Conservation (phyloP, 805 yeast species). For the Sugiyamaella boreocaroliniensis region DNA sequence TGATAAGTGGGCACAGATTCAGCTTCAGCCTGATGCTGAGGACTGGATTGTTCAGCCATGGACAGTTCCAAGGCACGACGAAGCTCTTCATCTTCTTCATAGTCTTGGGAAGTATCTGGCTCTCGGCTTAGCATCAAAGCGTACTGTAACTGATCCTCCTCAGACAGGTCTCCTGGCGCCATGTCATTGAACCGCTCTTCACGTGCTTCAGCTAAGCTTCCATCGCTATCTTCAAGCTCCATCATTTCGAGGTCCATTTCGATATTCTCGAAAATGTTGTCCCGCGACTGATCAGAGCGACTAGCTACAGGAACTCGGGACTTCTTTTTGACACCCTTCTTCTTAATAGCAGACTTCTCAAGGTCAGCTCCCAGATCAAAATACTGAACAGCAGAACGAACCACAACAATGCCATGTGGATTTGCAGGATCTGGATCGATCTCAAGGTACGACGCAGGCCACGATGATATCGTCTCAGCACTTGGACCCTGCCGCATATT, state of each 20-base stretch:
- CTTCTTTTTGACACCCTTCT: conserved; percentile 19
- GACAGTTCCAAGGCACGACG: conserved; percentile 11
- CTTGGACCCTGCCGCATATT: conserved; percentile 15
- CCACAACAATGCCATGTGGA: conserved; percentile 25
- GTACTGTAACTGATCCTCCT: conserved; percentile 29
- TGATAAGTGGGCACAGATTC: neutral
- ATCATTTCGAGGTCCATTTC: conserved; percentile 22
- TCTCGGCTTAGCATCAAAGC: conserved; percentile 29
- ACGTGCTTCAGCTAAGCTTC: conserved; percentile 16
- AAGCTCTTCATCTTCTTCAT: conserved; percentile 15
- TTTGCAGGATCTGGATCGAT: conserved; percentile 26
- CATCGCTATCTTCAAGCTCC: conserved; percentile 17
- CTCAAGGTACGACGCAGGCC: conserved; percentile 25
- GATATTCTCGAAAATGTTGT: conserved; percentile 21
- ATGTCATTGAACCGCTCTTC: conserved; percentile 6
- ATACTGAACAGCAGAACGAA: conserved; percentile 24
- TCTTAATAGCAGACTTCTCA: conserved; percentile 15
- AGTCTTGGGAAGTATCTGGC: neutral
- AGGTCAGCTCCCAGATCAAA: conserved; percentile 26
- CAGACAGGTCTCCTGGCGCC: conserved; percentile 19
- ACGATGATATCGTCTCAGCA: conserved; percentile 12
- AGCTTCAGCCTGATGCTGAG: neutral
- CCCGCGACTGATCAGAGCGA: conserved; percentile 4
- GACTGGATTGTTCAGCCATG: neutral
- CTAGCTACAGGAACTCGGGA: conserved; percentile 8